phyloP scores from a whole-genome alignment of 2,329 filamentous ascomycete genomes.

The Lasiodiplodia gonubiensis region DNA sequence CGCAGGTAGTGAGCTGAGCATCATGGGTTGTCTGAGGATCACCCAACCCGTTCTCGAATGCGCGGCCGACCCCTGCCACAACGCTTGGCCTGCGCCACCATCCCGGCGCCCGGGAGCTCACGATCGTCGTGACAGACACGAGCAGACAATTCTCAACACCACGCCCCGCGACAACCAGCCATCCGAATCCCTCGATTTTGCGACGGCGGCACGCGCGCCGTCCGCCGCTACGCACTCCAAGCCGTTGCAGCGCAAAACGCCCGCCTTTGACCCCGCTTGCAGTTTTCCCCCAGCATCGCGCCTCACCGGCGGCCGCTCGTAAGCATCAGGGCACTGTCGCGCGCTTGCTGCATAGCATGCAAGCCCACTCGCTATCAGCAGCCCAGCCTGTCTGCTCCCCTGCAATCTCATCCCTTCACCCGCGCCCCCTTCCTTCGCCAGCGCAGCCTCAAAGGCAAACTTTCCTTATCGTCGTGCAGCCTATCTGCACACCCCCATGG shows the following conservation, averaged over 20 bases:
- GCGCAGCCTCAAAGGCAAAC: not conserved
- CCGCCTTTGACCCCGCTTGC: constrained; percentile 18
- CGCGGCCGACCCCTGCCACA: not conserved
- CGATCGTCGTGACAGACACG: constrained; percentile 13
- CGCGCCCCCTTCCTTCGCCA: too few relatives aligned
- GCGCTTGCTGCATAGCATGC: constrained; percentile 10
- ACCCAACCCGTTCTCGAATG: constrained; percentile 14
- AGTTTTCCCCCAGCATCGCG: not conserved
- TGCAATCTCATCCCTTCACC: not conserved
- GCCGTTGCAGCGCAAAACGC: constrained; percentile 16
- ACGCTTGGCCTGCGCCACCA: constrained; percentile 12
- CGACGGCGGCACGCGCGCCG: not conserved
- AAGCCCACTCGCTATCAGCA: constrained; percentile 16
- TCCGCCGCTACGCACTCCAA: constrained; percentile 15
- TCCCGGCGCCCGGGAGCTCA: constrained; percentile 21
- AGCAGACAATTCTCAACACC: constrained; percentile 16
- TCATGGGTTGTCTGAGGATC: constrained; percentile 26
- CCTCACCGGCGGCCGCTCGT: constrained; percentile 18
- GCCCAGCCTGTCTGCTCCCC: constrained; percentile 8
- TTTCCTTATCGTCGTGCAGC: constrained; percentile 13
- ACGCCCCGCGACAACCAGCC: not conserved
- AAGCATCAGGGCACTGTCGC: constrained; percentile 23
- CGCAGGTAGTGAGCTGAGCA: constrained; percentile 20
- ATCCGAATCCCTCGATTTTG: constrained; percentile 1
- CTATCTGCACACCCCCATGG: not conserved